These are phyloP conservation scores for Aspergillus cavernicola DNA, from an alignment of 495 filamentous ascomycete species.

Conservation along the genomic window DNA sequence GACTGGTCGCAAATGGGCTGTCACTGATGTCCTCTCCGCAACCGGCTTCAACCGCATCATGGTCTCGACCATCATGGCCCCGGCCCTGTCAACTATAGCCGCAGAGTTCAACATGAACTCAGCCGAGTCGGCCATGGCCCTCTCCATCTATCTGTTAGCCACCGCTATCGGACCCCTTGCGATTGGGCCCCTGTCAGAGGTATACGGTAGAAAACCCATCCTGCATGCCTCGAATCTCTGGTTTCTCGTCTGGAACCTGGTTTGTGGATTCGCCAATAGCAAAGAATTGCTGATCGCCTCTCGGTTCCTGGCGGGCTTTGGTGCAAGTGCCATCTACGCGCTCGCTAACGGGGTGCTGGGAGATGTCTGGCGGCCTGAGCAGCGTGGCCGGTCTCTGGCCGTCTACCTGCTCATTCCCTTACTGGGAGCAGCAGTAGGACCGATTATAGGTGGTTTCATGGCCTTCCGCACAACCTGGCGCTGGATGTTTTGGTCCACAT, in stretches of 20 bases:
- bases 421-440: slow-evolving; percentile 51
- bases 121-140: slow-evolving; percentile 52
- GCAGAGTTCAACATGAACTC: slow-evolving; percentile 54
- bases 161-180: slow-evolving; percentile 62
- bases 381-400: slow-evolving; percentile 52
- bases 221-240: slow-evolving; percentile 54
- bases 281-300: slow-evolving; percentile 42
- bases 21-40: slow-evolving; percentile 39
- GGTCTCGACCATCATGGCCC: slow-evolving; percentile 67
- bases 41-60: slow-evolving; percentile 59
- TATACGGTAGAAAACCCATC: slow-evolving; percentile 61
- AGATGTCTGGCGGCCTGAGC: slow-evolving; percentile 33
- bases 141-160: slow-evolving; percentile 68
- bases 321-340: slow-evolving; percentile 37
- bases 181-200: slow-evolving; percentile 62
- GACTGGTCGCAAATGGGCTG: slow-evolving; percentile 47
- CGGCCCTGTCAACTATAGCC: slow-evolving; percentile 51
- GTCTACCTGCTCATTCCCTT: slow-evolving; percentile 55
- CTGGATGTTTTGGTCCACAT: slow-evolving; percentile 50
- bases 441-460: slow-evolving; percentile 23
- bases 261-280: slow-evolving; percentile 42
- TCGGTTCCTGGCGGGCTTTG: slow-evolving; percentile 47
- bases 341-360: slow-evolving; percentile 47
- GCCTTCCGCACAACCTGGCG: slow-evolving; percentile 23
- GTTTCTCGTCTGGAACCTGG: slow-evolving; percentile 53